Conservation (phyloP, 2,329 filamentous ascomycete species). For the Cladosporium sp. region DNA sequence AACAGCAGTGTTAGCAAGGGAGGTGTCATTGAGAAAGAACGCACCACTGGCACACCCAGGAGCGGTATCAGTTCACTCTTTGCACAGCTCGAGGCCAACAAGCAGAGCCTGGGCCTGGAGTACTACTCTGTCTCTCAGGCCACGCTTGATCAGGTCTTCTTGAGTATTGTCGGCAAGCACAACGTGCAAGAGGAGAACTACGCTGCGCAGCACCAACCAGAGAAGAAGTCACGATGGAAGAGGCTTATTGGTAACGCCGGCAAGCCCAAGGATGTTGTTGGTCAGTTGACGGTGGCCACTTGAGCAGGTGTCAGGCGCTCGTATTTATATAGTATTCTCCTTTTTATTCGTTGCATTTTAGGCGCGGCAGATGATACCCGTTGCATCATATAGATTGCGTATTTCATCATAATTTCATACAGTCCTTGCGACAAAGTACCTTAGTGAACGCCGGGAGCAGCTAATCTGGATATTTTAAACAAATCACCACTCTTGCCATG, state of each 20-base stretch:
- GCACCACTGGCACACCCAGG: constrained; percentile 7
- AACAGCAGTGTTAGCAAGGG: constrained; percentile 23
- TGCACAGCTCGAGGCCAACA: constrained; percentile 70
- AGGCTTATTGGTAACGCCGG: background rate
- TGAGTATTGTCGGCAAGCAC: constrained; percentile 79
- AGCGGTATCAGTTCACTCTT: constrained; percentile 68
- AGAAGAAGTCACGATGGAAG: constrained; percentile 13
- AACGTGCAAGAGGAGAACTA: constrained; percentile 71
- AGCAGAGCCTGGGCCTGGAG: constrained; percentile 68
- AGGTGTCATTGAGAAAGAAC: constrained; percentile 14
- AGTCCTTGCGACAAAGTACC: background rate
- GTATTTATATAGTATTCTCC: background rate
- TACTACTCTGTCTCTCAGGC: constrained; percentile 87
- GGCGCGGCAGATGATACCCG: background rate
- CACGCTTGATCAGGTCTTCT: constrained; percentile 86
- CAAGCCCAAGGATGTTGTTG: background rate
- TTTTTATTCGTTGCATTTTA: background rate
- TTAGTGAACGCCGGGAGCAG: background rate
- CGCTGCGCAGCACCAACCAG: constrained; percentile 22
- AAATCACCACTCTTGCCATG: too few relatives aligned
- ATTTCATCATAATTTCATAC: background rate
- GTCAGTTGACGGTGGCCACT: constrained; percentile 1
- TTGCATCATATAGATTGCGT: background rate
- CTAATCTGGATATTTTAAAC: background rate
- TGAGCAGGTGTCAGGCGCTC: background rate